These are phyloP conservation scores for Spiromastix sp. DNA, from an alignment of 2,329 filamentous ascomycete genomes.

Conservation along the genomic window DNA sequence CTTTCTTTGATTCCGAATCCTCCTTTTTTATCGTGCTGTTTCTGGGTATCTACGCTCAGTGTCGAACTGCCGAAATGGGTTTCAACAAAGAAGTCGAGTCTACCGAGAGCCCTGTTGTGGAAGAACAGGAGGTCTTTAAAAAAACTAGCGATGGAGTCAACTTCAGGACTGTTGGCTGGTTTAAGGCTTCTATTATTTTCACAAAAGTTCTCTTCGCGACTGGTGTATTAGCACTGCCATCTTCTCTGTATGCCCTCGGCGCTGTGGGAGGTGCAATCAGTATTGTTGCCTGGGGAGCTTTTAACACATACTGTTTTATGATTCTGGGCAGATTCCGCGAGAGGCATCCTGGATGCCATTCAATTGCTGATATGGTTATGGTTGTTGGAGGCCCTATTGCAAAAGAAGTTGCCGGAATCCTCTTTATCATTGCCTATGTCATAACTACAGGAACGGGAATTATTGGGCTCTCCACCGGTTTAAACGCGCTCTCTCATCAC, in stretches of 20 bases:
- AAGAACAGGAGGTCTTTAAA: slow-evolving; percentile 35
- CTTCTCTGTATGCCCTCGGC: slow-evolving; percentile 38
- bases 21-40: too few species aligned
- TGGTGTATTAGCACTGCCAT: slow-evolving; percentile 40
- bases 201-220: slow-evolving; percentile 38
- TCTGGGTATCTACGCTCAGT: too few species aligned
- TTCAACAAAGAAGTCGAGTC: not conserved
- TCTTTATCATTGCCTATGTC: slow-evolving; percentile 50
- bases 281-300: slow-evolving; percentile 37
- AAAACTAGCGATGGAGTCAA: slow-evolving; percentile 33
- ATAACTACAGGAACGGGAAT: slow-evolving; percentile 49
- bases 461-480: slow-evolving; percentile 46
- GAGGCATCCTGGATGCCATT: slow-evolving; percentile 41
- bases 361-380: slow-evolving; percentile 48
- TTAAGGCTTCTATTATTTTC: slow-evolving; percentile 40
- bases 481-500: slow-evolving; percentile 51
- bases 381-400: slow-evolving; percentile 43
- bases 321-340: slow-evolving; percentile 44
- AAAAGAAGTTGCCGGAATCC: slow-evolving; percentile 43
- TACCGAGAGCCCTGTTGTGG: slow-evolving; percentile 1
- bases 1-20: too few species aligned
- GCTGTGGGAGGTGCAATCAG: slow-evolving; percentile 39
- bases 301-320: slow-evolving; percentile 41
- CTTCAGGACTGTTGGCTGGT: slow-evolving; percentile 40
- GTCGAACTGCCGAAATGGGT: not conserved